Evolutionary conservation across 305 asterid genomes (phyloP), one percentile per base, ranked within the genome.

Genomic region (Withania somnifera): DNA sequence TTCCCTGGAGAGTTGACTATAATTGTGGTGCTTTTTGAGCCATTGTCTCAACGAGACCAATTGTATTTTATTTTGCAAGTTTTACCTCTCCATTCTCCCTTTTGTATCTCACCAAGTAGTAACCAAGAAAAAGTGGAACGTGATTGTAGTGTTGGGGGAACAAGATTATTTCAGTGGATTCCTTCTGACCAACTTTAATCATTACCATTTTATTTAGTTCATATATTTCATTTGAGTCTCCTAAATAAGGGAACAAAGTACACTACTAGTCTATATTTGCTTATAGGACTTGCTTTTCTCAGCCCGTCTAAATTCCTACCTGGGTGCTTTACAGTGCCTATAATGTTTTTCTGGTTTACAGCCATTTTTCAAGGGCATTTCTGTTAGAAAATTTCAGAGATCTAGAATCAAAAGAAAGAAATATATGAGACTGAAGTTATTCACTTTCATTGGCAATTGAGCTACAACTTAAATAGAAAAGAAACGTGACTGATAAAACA

Each of bases 1-100:
- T 64, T 66, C 82, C 42, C n/a, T 15, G 84, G 60, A 64, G 83
- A 78, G 67, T 63, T 71, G 64, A 75, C 63, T 77, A 86, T 63
- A 61, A 83, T 81, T 83, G 83, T 71, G 57, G 82, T 78, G 79
- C 24, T 11, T 83, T 83, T 80, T 68, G 34, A 53, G 75, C 77
- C 81, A 22, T 81, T 78, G 81, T 67, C 83, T 61, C 64, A 45
- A 63, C 22, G 7, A 66, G 79, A 77, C 76, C 57, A 51, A 79
- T 64, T 61, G 34, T 38, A 34, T 69, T 53, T 17, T 54, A 73
- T 50, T 32, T 24, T 8, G 42, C 61, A 36, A 84, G 51, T 38
- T 60, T 66, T 36, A 51, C 76, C 52, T 56, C 22, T 76, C 51
- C 45, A 63, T 14, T 38, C 81, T 60, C 30, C 6, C 28, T 71